These are phyloP conservation scores for Pythium myriotylum DNA, from an alignment of 352 stramenopile species.

Conservation along the genomic window DNA sequence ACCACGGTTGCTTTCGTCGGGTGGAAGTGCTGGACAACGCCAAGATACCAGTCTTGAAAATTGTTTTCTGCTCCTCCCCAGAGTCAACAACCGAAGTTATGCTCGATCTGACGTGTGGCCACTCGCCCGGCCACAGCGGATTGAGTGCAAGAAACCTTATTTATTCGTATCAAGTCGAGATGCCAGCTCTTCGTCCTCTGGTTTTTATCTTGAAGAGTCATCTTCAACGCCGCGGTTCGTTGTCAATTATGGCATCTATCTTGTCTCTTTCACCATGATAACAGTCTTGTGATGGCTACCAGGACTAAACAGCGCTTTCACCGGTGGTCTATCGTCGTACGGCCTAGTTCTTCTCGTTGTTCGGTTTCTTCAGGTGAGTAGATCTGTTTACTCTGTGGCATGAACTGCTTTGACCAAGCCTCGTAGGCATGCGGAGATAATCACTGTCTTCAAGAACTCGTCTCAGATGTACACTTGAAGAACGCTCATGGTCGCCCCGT, in stretches of 20 bases:
- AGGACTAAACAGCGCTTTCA: constrained; percentile 94
- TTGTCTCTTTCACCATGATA: background rate
- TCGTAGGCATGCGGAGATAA: constrained; percentile 69
- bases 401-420: background rate
- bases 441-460: constrained; percentile 42
- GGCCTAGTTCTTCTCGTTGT: constrained; percentile 95
- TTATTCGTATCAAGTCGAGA: constrained; percentile 87
- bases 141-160: constrained; percentile 92
- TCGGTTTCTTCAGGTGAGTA: constrained; percentile 89
- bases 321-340: constrained; percentile 95
- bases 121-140: constrained; percentile 94
- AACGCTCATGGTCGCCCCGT: background rate
- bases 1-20: constrained; percentile 71
- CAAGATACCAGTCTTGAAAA: constrained; percentile 96
- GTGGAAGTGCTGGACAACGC: constrained; percentile 95
- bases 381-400: background rate
- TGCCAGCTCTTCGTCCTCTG: constrained; percentile 93
- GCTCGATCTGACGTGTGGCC: constrained; percentile 95
- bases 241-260: background rate
- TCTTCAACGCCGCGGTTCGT: constrained; percentile 54
- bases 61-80: constrained; percentile 54
- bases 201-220: constrained; percentile 94
- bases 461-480: constrained; percentile 1
- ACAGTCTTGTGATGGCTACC: background rate
- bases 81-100: constrained; percentile 51